These are phyloP conservation scores for Lachancea mirantina DNA, from an alignment of 805 yeast species.

Conservation along the genomic window DNA sequence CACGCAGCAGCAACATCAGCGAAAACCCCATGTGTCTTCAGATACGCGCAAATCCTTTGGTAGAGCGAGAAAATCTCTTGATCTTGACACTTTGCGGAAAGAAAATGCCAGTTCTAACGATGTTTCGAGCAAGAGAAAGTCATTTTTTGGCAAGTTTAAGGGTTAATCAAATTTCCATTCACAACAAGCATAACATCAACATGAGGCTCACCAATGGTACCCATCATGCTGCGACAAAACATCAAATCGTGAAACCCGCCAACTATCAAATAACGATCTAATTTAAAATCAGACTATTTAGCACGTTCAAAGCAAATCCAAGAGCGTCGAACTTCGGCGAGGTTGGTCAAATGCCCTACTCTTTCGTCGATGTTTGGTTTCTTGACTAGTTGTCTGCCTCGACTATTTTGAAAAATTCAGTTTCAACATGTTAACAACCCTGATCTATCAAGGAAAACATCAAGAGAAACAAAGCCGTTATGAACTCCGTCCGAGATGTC, in stretches of 20 bases:
- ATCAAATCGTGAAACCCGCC: not conserved
- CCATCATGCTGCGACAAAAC: conserved; percentile 2
- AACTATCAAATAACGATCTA: not conserved
- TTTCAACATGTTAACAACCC: too few species aligned
- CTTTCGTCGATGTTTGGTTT: too few species aligned
- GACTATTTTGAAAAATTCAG: too few species aligned
- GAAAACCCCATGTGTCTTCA: conserved; percentile 8
- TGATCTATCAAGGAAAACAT: too few species aligned
- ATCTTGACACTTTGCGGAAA: conserved; percentile 23
- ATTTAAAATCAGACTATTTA: conserved; percentile 12
- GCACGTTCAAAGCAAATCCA: too few species aligned
- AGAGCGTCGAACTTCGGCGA: too few species aligned
- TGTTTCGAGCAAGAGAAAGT: conserved; percentile 18
- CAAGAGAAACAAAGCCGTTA: too few species aligned
- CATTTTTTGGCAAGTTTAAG: conserved; percentile 27
- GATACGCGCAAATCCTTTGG: conserved; percentile 19
- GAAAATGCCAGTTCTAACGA: conserved; percentile 17
- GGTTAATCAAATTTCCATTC: conserved; percentile 7
- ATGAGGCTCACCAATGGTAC: not conserved
- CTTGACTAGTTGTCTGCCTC: too few species aligned
- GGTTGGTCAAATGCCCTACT: too few species aligned
- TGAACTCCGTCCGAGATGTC: conserved; percentile 1
- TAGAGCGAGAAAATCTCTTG: conserved; percentile 26
- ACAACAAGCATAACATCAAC: too few species aligned
- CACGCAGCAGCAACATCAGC: conserved; percentile 2